These are phyloP conservation scores for Penicillium pancosmium DNA, from an alignment of 495 filamentous ascomycete genomes.

Conservation along the genomic window DNA sequence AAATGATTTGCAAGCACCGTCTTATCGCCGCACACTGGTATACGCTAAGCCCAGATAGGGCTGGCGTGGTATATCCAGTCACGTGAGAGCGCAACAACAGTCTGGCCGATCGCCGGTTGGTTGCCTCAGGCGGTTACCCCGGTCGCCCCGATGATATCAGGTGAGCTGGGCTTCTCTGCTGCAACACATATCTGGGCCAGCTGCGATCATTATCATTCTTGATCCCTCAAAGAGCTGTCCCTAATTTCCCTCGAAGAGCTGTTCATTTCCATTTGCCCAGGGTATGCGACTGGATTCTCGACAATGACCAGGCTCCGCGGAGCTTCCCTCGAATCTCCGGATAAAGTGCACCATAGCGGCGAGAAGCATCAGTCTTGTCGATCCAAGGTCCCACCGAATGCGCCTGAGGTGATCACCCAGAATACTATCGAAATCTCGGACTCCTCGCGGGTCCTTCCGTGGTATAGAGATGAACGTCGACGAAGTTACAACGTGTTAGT, in stretches of 20 bases:
- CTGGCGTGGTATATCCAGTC: not conserved
- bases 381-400: slow-evolving; percentile 51
- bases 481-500: slow-evolving; percentile 56
- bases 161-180: slow-evolving; percentile 10
- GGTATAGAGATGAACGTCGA: slow-evolving; percentile 53
- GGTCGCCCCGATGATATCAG: slow-evolving; percentile 27
- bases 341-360: slow-evolving; percentile 30
- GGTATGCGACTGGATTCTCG: slow-evolving; percentile 31
- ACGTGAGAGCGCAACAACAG: slow-evolving; percentile 9
- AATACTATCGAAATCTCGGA: slow-evolving; percentile 55
- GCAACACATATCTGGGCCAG: not conserved
- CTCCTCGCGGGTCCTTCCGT: slow-evolving; percentile 46
- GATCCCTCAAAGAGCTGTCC: not conserved
- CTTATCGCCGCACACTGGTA: not conserved
- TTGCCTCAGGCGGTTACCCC: slow-evolving; percentile 26
- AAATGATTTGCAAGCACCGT: not conserved
- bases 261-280: not conserved
- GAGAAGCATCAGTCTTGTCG: slow-evolving; percentile 34
- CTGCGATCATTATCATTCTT: not conserved
- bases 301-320: slow-evolving; percentile 53
- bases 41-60: not conserved
- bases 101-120: slow-evolving; percentile 8
- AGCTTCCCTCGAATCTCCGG: slow-evolving; percentile 45
- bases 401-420: slow-evolving; percentile 48
- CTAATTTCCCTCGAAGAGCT: no score